Evolutionary conservation across 2,329 filamentous ascomycete species (phyloP), one percentile per base, ranked within the genome.

Genomic region (Penicillium palitans): DNA sequence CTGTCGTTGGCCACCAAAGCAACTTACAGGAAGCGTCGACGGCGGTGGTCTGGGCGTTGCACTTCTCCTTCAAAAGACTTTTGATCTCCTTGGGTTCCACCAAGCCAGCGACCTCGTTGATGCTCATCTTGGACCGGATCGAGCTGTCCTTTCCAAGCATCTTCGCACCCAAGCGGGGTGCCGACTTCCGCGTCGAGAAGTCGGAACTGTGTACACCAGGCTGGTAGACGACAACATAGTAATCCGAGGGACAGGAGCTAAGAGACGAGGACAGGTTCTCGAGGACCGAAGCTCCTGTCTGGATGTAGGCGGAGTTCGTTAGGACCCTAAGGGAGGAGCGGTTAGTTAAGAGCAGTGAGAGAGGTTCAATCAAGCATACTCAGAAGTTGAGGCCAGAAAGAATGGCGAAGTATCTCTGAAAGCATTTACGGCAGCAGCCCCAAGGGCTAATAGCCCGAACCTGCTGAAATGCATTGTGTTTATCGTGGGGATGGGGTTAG

Each of bases 351-450:
- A 21, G 52, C 47, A 61, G 56, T 52, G 61, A 33, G 53, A 25
- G 44, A 51, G 17, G 21, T 42, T 25, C 21, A 51, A 41, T 48
- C 25, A 37, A 63, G 66, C 88, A 70, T 87, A 96, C 93, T 87
- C 81, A 62, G 89, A 84, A 46, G 89, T 93, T 33, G 93, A 97
- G 74, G 96, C 88, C 65, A 97, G 79, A 72, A 96, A 84, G 76
- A 96, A 95, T 19, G 95, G 93, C 55, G 91, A 93, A 2, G 93
- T 91, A 76, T 96, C 89, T 62, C 85, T 87, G 74, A 96, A 95
- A 27, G 91, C 93, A 61, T 86, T 79, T 45, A 83, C 86, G 25
- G 82, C 81, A 60, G 84, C 81, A 65, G 84, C 81, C 68, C 85
- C 75, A 58, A 83, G 74, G 68, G 80, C 78, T 56, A 83, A 70